A percentile compares a stretch with the other conserved stretches of the same genome.
Conservation (phyloP, 192 early-diverging fungal genomes). For the Funneliformis geosporum region DNA sequence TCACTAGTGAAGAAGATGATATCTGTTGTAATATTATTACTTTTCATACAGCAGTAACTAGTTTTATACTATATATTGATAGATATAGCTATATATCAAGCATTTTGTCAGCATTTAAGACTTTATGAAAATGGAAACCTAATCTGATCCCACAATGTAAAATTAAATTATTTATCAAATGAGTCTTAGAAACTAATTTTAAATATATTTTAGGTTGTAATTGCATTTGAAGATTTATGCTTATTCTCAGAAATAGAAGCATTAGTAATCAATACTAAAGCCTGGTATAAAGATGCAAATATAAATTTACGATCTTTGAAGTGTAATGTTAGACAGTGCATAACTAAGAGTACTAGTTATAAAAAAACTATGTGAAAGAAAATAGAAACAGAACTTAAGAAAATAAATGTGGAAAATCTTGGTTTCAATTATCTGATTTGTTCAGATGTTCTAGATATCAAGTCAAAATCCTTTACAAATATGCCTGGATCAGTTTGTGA, state of each 20-base stretch:
- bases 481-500: constrained; percentile 3
- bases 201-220: not conserved
- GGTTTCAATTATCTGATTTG: constrained; percentile 3
- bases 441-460: not conserved
- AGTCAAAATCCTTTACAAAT: constrained; percentile 2
- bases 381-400: no score
- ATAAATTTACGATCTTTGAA: not conserved
- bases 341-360: not conserved
- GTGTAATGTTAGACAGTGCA: not conserved
- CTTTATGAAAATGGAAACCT: constrained; percentile 6
- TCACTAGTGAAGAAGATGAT: no score
- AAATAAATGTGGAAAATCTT: not conserved
- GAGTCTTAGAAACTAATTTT: no score
- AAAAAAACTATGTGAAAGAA: constrained; percentile 12
- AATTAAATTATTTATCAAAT: not conserved
- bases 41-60: constrained; percentile 5
- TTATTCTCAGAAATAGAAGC: not conserved
- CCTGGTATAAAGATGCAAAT: not conserved
- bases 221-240: not conserved
- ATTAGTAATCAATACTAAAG: constrained; percentile 14
- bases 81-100: not conserved
- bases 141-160: not conserved
- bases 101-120: not conserved
- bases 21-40: not conserved
- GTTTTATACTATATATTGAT: not conserved